These are phyloP conservation scores for Beauveria pseudobassiana DNA, from an alignment of 2,329 filamentous ascomycete species.

Conservation along the genomic window DNA sequence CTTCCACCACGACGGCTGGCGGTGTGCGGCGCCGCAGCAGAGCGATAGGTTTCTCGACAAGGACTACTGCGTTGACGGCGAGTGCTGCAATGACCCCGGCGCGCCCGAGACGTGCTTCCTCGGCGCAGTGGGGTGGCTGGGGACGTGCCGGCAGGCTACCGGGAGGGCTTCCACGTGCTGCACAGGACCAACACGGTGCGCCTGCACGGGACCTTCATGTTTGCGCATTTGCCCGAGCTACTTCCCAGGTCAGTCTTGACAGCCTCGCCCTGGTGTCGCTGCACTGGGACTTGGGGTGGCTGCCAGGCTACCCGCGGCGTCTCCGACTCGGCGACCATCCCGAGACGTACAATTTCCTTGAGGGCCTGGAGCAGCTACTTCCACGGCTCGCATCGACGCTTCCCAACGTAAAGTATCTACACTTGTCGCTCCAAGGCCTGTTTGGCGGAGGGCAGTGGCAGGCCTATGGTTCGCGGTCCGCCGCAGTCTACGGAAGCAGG, in stretches of 20 bases:
- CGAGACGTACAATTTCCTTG: neutral
- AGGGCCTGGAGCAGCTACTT: neutral
- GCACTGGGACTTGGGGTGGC: slow-evolving; percentile 1
- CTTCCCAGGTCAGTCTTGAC: neutral
- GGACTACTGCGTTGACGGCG: neutral
- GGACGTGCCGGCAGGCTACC: neutral
- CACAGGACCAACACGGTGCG: neutral
- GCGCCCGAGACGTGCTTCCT: neutral
- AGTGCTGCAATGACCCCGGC: neutral
- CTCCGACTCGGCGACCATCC: neutral
- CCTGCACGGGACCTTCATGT: neutral
- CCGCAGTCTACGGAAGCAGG: neutral
- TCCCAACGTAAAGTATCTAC: neutral
- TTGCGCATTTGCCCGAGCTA: neutral
- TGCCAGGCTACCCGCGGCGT: neutral
- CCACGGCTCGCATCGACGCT: neutral
- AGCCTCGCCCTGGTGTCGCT: neutral
- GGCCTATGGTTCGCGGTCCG: neutral
- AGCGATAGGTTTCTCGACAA: neutral
- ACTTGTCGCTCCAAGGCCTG: neutral
- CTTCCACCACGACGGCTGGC: neutral
- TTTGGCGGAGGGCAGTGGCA: neutral
- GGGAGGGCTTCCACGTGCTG: neutral
- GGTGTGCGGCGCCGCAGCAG: neutral
- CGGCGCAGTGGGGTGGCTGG: neutral